Evolutionary conservation across 257 asterid genomes (phyloP).

Genomic region (Misopates orontium): DNA sequence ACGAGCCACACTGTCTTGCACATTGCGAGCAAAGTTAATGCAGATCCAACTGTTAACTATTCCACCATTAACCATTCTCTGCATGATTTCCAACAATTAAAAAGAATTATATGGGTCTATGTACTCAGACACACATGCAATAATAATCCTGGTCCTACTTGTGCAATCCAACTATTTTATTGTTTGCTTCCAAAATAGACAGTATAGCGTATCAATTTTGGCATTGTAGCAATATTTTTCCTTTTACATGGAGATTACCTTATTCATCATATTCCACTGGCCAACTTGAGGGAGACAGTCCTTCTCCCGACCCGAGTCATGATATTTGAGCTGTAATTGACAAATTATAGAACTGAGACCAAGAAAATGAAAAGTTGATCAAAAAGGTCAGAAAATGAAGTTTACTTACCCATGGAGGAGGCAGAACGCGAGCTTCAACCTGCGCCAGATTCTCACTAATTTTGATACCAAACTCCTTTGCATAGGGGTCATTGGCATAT

Average conservation of each 20-base stretch:
- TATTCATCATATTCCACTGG: constrained; percentile 98
- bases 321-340: constrained; percentile 76
- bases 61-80: constrained; percentile 97
- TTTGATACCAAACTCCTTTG: constrained; percentile 86
- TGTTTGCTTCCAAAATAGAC: neutral
- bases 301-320: constrained; percentile 88
- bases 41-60: constrained; percentile 79
- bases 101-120: neutral
- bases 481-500: constrained; percentile 74
- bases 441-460: constrained; percentile 81
- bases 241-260: constrained; percentile 42
- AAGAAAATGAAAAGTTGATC: constrained; percentile 1
- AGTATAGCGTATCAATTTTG: neutral
- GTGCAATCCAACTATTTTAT: neutral
- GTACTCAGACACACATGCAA: neutral
- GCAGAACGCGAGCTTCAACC: constrained; percentile 94
- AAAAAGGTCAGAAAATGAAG: neutral
- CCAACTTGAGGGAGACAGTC: constrained; percentile 93
- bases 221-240: neutral
- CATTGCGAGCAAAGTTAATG: constrained; percentile 75
- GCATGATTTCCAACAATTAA: constrained; percentile 30
- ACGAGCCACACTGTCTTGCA: constrained; percentile 63
- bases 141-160: neutral
- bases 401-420: constrained; percentile 75
- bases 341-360: neutral